Base-by-base conservation (phyloP, 2,329 filamentous ascomycete species). In the Aureobasidium vineae region DNA sequence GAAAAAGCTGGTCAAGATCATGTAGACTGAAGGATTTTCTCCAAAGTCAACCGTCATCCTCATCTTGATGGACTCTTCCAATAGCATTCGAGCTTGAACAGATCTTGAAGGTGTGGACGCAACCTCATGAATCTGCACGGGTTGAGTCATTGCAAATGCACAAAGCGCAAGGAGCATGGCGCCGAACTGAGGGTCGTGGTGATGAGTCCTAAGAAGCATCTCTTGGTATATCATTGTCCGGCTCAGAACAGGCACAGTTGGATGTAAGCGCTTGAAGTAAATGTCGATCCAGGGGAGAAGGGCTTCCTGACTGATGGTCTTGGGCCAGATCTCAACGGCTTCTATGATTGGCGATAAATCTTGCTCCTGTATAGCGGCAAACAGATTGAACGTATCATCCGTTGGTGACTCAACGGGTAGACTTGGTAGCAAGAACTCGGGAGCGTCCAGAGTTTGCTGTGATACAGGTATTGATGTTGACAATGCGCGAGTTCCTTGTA, bases 141-240 rank as follows among this genome's bases (percentile, higher is more conserved):
- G 79, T 67, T 80, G 79, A 1, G 78, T 80, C 53, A 80, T 74
- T 2, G 79, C 76, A 56, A 80, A 80, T 13, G 79, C 78, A 60
- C 78, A 79, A 21, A 80, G 64, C 2, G 77, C 75, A 26, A 80
- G 68, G 5, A 80, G 67, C 79, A 80, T 80, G 2, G 79, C 75
- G 15, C 78, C 79, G 41, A 79, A 80, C 54, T 80, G 78, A 0
- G 77, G 72, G 43, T 79, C 78, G 45, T 72, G 75, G 41, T 78
- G 78, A 68, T 80, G 79, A 52, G 79, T 78, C n/a, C 76, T 78
- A 6, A 73, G 71, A 36, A 80, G 71, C 72, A 80, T 78, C 13
- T 76, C 74, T n/a, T 74, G 78, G 66, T 77, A 80, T n/a, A 80
- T 68, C 11, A 74, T 75, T 0, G 77, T 77, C 1, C 77, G 73